Evolutionary conservation across 345 rosid species (phyloP), one percentile per base, ranked within the genome.

Genomic region (Cardamine resedifolia): DNA sequence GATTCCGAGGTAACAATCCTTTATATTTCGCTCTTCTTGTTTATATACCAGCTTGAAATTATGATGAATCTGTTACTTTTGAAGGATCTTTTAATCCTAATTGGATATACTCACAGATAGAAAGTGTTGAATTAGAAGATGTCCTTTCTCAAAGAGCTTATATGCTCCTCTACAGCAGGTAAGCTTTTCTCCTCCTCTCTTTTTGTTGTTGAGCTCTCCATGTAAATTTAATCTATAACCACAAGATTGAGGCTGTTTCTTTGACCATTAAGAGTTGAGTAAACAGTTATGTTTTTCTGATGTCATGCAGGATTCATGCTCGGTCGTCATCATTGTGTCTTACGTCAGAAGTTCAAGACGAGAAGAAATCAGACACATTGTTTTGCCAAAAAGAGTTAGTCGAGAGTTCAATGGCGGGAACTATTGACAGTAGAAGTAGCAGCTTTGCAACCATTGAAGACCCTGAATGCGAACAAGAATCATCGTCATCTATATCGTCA

Each of bases 131-230:
- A 53, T 38, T 88, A 78, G 99, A 90, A 16, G 94, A 92, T 73
- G 97, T 96, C 9, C 96, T 92, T 81, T 87, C 97, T 65, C 88
- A 90, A 81, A 84, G 94, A 69, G 98, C 99, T 52, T 96, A 92
- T 76, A 92, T 96, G 99, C 97, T 96, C 70, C 79, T 92, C 59
- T 96, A 96, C 76, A 87, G 85, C 89, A 90, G 99, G 99, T 95
- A 70, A 2, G 51, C 63, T 9, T 15, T 53, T 51, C 57, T 24
- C 55, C 7, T 34, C 19, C 36, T 45, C 12, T 11, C 5, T 34
- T 27, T 21, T 8, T 41, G 36, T 16, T 23, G 24, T 27, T 24
- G 4, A 23, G 49, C 66, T 49, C 28, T 18, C 57, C 5, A 15
- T 50, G 26, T 71, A 34, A 47, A 16, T 31, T 18, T 0, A 7